Evolutionary conservation across 768 basidiomycete species (phyloP).

Genomic region (Leccinum uliginosum): DNA sequence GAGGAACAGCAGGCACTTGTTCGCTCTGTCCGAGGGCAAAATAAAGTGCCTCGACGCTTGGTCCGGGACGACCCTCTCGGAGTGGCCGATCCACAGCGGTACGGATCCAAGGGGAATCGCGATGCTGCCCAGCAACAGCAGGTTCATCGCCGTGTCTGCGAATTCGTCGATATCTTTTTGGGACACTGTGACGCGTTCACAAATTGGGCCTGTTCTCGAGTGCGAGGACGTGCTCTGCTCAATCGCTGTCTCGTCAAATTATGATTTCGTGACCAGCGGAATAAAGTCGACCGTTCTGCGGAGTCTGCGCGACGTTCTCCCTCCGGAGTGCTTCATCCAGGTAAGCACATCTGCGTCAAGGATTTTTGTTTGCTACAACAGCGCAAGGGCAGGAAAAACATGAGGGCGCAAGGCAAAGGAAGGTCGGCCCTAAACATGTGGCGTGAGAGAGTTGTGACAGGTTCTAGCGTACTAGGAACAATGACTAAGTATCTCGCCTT

Average conservation of each 20-base stretch:
- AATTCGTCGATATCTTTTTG: conserved; percentile 9
- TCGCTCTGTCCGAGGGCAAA: not conserved
- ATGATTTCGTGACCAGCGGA: conserved; percentile 1
- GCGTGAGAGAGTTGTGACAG: no score
- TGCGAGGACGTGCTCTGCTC: not conserved
- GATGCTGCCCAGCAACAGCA: conserved; percentile 4
- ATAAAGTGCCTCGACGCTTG: conserved; percentile 3
- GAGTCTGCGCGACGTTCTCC: conserved; percentile 6
- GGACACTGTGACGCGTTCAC: conserved; percentile 7
- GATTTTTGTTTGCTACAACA: no score
- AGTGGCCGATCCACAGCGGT: conserved; percentile 5
- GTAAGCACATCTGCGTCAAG: not conserved
- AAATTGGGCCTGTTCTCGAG: conserved; percentile 8
- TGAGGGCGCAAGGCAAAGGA: no score
- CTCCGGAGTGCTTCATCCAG: not conserved
- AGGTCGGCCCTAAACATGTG: no score
- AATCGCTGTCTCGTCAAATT: conserved; percentile 7
- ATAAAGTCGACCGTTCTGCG: not conserved
- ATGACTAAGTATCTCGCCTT: no score
- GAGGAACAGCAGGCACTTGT: not conserved
- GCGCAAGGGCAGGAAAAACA: no score
- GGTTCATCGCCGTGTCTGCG: conserved; percentile 3
- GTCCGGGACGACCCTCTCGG: not conserved
- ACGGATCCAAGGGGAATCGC: not conserved
- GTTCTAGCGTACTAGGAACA: no score